Percentiles rank a stretch among this genome's conserved stretches.
These are phyloP conservation scores for Penicillium atrosanguineum DNA, from an alignment of 495 filamentous ascomycete genomes.

Conservation along the genomic window DNA sequence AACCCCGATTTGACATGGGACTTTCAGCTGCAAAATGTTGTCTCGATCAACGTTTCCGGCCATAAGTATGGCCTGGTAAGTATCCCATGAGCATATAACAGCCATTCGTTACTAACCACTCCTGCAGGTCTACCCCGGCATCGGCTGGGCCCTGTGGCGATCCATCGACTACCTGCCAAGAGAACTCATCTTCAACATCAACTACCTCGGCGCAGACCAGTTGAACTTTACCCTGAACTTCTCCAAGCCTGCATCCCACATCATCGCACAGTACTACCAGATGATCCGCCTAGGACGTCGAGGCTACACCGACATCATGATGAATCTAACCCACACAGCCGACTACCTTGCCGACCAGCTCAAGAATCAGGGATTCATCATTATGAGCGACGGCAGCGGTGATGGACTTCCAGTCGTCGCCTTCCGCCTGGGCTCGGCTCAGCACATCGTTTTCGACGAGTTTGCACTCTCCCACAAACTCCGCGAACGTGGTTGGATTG, in stretches of 20 bases:
- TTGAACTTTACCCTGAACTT: constrained; percentile 92
- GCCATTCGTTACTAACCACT: too few relatives aligned
- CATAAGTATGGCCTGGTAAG: constrained; percentile 71
- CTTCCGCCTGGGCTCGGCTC: constrained; percentile 61
- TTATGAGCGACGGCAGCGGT: constrained; percentile 73
- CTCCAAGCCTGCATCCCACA: constrained; percentile 82
- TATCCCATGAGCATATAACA: too few relatives aligned
- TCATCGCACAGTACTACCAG: constrained; percentile 94
- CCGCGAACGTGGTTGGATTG: constrained; percentile 77
- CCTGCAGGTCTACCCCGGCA: constrained; percentile 67
- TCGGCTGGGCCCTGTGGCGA: constrained; percentile 88
- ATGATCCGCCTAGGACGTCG: constrained; percentile 84
- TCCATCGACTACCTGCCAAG: constrained; percentile 74
- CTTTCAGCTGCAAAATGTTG: constrained; percentile 78
- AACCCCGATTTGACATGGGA: constrained; percentile 78
- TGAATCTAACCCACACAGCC: constrained; percentile 74
- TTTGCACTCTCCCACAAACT: constrained; percentile 76
- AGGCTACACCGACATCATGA: constrained; percentile 84
- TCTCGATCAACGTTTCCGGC: constrained; percentile 87
- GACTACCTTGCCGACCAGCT: constrained; percentile 72
- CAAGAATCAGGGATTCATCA: constrained; percentile 68
- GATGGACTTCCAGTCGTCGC: constrained; percentile 82
- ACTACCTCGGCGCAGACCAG: constrained; percentile 89
- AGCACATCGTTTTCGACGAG: constrained; percentile 70
- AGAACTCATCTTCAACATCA: constrained; percentile 94